Percentiles rank a stretch among this genome's conserved stretches.
Conservation (phyloP, 2,329 filamentous ascomycete species). For the Atkinsonella texensis region DNA sequence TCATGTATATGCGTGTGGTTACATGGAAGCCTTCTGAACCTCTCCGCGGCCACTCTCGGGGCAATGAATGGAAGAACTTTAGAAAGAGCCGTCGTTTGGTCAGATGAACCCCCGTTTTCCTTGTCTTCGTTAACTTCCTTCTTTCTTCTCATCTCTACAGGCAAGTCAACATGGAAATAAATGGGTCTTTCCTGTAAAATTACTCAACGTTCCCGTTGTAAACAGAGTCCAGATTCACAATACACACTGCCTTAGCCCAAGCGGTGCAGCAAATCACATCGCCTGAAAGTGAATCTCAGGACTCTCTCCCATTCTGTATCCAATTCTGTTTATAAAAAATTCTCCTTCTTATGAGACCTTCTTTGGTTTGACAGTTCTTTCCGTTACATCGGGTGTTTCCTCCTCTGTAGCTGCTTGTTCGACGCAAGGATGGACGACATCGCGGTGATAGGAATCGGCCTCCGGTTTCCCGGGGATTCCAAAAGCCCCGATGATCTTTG, state of each 20-base stretch:
- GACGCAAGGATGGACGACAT: slow-evolving; percentile 25
- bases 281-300: not conserved
- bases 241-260: not conserved
- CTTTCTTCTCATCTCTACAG: not conserved
- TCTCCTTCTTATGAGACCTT: not conserved
- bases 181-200: not conserved
- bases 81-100: not conserved
- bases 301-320: not conserved
- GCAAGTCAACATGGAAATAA: not conserved
- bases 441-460: slow-evolving; percentile 38
- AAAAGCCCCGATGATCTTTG: slow-evolving; percentile 32
- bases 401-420: not conserved
- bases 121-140: not conserved
- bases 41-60: not conserved
- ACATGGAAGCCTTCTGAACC: slow-evolving; percentile 1
- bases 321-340: not conserved
- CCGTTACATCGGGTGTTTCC: not conserved
- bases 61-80: not conserved
- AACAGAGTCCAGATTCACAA: slow-evolving; percentile 3
- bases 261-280: not conserved
- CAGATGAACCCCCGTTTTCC: not conserved
- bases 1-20: slow-evolving; percentile 3
- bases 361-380: not conserved
- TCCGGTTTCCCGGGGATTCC: slow-evolving; percentile 39
- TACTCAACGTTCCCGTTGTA: not conserved